Base-by-base conservation (phyloP, 2,329 filamentous ascomycete species). In the Alternaria rosae region DNA sequence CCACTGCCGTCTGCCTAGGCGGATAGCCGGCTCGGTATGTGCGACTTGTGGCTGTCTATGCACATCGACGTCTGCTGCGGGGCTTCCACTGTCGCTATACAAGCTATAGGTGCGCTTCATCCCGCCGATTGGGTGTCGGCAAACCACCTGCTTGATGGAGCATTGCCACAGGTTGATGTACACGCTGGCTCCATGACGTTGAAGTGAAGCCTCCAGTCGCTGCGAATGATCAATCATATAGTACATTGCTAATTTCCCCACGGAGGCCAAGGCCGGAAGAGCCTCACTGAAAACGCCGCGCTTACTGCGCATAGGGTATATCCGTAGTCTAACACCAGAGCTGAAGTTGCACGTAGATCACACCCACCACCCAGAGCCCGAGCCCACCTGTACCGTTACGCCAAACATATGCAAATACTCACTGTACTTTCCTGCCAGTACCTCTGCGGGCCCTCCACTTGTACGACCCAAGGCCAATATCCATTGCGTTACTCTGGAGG, bases 381-480 rank as follows among this genome's bases (percentile, higher is more conserved):
- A 23, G 26, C 17, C 48, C 20, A 8, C 9, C 11, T 41, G 10
- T 52, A 20, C 35, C 56, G 25, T 25, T 53, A 26, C 35, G 21
- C 54, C 43, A 17, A 54, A 54, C 25, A 28, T 47, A 25, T 26
- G 11, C 45, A 51, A 28, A 9, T 28, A 15, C 30, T 66, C 47
- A 70, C 35, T 68, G 65, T n/a, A 65, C 48, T 32, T 70, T 70
- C 32, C 67, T 53, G 6, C 65, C 63, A 7, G 25, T 61, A 10
- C 61, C 61, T 35, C 62, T 63, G 21, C 67, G 61, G 21, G 51
- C 41, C 38, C 63, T 60, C 50, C 61, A 58, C 35, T 61, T 70
- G 41, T 66, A 63, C 8, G 59, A 59, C 15, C 57, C 65, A 23
- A 59, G 51, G 3, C 65, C 67, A 28, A 59, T 57, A 2, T 68